Percentiles rank a stretch among this genome's conserved stretches.
phyloP scores from a whole-genome alignment of 352 stramenopile genomes.

The Globisporangium carolinianum region DNA sequence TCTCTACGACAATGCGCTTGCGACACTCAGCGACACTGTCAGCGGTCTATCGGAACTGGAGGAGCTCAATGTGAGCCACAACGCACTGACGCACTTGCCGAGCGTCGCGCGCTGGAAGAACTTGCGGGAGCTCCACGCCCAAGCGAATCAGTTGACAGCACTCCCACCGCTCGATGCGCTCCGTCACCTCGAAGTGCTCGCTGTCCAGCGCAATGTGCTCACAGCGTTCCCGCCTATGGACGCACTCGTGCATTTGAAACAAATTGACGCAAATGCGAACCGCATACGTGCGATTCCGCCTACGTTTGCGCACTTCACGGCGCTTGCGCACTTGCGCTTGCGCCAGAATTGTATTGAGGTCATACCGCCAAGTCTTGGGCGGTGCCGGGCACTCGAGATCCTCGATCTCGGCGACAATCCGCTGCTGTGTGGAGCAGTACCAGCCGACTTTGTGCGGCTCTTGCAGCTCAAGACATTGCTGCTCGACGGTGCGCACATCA shows the following conservation, averaged over 20 bases:
- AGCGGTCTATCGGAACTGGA: slow-evolving; percentile 46
- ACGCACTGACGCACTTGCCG: slow-evolving; percentile 33
- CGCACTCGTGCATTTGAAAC: slow-evolving; percentile 53
- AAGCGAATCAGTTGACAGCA: slow-evolving; percentile 41
- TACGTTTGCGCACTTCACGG: slow-evolving; percentile 43
- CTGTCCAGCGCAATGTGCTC: slow-evolving; percentile 58
- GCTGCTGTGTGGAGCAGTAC: slow-evolving; percentile 28
- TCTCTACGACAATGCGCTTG: slow-evolving; percentile 75
- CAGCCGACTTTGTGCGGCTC: slow-evolving; percentile 33
- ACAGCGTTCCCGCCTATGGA: slow-evolving; percentile 52
- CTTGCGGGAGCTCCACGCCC: slow-evolving; percentile 44
- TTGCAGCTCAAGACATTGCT: slow-evolving; percentile 58
- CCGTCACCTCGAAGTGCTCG: slow-evolving; percentile 54
- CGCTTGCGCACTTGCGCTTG: slow-evolving; percentile 60
- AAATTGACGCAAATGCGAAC: slow-evolving; percentile 78
- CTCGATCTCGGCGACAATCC: slow-evolving; percentile 67
- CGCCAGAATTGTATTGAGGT: slow-evolving; percentile 45
- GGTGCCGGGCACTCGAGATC: slow-evolving; percentile 52
- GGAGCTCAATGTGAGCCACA: slow-evolving; percentile 73
- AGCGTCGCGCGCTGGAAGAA: slow-evolving; percentile 42
- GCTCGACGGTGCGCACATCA: slow-evolving; percentile 43
- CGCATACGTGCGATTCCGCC: slow-evolving; percentile 38
- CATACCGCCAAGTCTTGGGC: slow-evolving; percentile 38
- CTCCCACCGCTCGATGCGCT: slow-evolving; percentile 42
- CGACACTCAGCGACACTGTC: slow-evolving; percentile 34